Percentiles rank a stretch among this genome's conserved stretches.
These are phyloP conservation scores for Melaleuca alternifolia DNA, from an alignment of 345 rosid genomes.

Conservation along the genomic window DNA sequence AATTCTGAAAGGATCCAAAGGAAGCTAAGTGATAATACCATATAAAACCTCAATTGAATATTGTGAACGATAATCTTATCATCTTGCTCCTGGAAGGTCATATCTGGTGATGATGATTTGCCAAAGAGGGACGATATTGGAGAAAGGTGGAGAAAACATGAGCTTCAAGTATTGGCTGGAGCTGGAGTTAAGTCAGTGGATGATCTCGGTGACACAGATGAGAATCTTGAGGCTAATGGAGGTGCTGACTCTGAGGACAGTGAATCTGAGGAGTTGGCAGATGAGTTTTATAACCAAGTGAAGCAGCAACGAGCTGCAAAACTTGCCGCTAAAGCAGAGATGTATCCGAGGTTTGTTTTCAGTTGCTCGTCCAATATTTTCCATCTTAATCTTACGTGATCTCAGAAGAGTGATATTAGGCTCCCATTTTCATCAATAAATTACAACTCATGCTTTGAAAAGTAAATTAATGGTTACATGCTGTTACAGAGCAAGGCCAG, in stretches of 20 bases:
- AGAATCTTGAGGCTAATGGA: conserved; percentile 10
- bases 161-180: conserved; percentile 66
- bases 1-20: not conserved
- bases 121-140: conserved; percentile 93
- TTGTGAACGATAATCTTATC: not conserved
- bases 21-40: not conserved
- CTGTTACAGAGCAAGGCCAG: not conserved
- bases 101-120: conserved; percentile 85
- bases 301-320: conserved; percentile 41
- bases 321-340: conserved; percentile 61
- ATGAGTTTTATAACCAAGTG: conserved; percentile 61
- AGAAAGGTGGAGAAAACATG: conserved; percentile 83
- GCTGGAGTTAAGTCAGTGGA: conserved; percentile 66
- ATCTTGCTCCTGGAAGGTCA: conserved; percentile 22
- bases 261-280: conserved; percentile 29
- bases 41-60: not conserved
- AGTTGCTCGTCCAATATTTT: not conserved
- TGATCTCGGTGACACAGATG: conserved; percentile 29
- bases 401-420: not conserved
- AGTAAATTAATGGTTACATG: not conserved
- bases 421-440: not conserved
- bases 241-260: conserved; percentile 21
- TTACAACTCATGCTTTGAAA: not conserved
- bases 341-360: conserved; percentile 39
- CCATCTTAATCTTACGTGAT: not conserved